Evolutionary conservation across 306 rosid species (phyloP).

Genomic region (Sophora flavescens): DNA sequence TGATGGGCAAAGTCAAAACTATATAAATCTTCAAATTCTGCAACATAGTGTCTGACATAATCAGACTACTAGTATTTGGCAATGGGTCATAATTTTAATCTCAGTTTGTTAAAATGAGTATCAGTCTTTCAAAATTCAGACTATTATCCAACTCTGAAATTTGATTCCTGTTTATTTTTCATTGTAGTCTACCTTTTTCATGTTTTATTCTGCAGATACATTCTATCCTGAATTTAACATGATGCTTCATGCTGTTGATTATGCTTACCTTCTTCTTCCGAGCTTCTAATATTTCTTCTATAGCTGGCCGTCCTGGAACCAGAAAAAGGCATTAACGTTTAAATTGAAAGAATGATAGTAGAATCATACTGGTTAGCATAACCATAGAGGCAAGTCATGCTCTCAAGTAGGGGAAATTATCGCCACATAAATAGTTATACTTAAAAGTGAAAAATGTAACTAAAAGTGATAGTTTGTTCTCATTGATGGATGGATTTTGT

Average conservation of each 20-base stretch:
- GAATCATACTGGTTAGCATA: conserved; percentile 27
- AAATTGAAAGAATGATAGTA: not conserved
- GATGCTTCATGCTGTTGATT: conserved; percentile 11
- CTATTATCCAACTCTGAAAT: not conserved
- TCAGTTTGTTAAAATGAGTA: conserved; percentile 1
- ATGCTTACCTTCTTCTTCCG: conserved; percentile 74
- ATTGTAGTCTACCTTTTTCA: conserved; percentile 5
- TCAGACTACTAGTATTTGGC: no score
- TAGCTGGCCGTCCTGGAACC: conserved; percentile 78
- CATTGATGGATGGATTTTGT: conserved; percentile 22
- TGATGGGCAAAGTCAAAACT: not conserved
- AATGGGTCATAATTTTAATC: conserved; percentile 1
- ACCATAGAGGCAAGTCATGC: conserved; percentile 17
- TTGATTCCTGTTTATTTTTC: not conserved
- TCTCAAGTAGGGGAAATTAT: conserved; percentile 20
- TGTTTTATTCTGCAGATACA: conserved; percentile 10
- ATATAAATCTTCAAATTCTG: not conserved
- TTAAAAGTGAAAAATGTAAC: conserved; percentile 19
- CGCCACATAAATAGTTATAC: not conserved
- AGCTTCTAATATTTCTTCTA: conserved; percentile 73
- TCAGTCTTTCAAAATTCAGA: conserved; percentile 6
- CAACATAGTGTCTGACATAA: not conserved
- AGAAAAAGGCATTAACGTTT: conserved; percentile 10
- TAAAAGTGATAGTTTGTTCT: conserved; percentile 1
- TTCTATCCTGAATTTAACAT: conserved; percentile 15